Percentiles rank a stretch among this genome's conserved stretches.
Conservation (phyloP, 805 yeast genomes). For the Wickerhamiella siamensis region DNA sequence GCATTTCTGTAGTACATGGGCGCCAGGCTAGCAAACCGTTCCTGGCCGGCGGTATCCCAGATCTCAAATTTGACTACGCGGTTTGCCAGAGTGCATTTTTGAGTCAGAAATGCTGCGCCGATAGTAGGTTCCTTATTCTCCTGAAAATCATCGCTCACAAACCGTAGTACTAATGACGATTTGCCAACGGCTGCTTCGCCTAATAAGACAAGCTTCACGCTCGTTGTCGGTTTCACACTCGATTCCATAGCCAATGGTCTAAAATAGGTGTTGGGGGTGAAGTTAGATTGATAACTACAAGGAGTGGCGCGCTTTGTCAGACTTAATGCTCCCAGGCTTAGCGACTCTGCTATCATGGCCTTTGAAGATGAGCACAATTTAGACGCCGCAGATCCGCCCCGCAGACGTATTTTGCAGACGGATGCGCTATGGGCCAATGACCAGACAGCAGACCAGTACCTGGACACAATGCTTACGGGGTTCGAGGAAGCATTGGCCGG, state of each 20-base stretch:
- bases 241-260: neutral
- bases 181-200: constrained; percentile 99
- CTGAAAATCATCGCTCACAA: constrained; percentile 89
- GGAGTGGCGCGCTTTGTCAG: neutral
- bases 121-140: constrained; percentile 96
- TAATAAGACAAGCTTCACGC: constrained; percentile 77
- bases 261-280: neutral
- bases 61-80: constrained; percentile 55
- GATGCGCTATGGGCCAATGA: neutral
- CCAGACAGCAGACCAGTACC: neutral
- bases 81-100: constrained; percentile 75
- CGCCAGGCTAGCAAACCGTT: constrained; percentile 86
- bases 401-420: neutral
- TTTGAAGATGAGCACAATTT: too few species aligned
- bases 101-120: constrained; percentile 95
- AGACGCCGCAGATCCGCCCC: too few species aligned
- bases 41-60: constrained; percentile 94
- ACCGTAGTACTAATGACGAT: constrained; percentile 79
- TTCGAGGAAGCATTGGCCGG: neutral
- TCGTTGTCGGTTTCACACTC: constrained; percentile 36
- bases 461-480: neutral
- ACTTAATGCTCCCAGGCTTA: too few species aligned
- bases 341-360: too few species aligned
- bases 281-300: neutral
- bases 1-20: constrained; percentile 97